phyloP scores from a whole-genome alignment of 495 filamentous ascomycete genomes.

The Pyrenula aspistea region DNA sequence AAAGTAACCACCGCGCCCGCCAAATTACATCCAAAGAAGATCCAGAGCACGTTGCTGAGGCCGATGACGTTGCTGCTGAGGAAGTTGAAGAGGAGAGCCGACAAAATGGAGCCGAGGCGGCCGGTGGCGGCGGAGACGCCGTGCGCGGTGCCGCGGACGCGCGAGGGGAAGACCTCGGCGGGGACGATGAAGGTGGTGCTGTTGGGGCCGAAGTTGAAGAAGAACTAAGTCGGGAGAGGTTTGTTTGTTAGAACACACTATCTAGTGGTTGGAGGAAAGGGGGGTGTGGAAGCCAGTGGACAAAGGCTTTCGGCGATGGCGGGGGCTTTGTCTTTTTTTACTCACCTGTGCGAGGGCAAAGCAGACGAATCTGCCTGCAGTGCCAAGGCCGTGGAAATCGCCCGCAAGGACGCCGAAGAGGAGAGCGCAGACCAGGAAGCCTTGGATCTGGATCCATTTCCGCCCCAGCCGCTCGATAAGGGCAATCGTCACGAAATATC shows the following conservation, averaged over 20 bases:
- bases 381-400: slow-evolving; percentile 12
- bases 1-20: slow-evolving; percentile 14
- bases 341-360: slow-evolving; percentile 19
- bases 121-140: slow-evolving; percentile 15
- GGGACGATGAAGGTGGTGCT: slow-evolving; percentile 19
- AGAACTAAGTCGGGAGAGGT: slow-evolving; percentile 13
- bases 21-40: slow-evolving; percentile 17
- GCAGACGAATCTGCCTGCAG: slow-evolving; percentile 16
- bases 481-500: slow-evolving; percentile 23
- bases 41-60: slow-evolving; percentile 13
- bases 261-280: too few species aligned
- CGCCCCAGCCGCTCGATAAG: slow-evolving; percentile 21
- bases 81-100: slow-evolving; percentile 16
- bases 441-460: slow-evolving; percentile 17
- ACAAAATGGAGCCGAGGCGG: slow-evolving; percentile 16
- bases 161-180: slow-evolving; percentile 16
- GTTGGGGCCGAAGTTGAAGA: slow-evolving; percentile 19
- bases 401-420: slow-evolving; percentile 24
- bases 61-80: slow-evolving; percentile 13
- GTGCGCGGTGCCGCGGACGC: slow-evolving; percentile 16
- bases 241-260: too few species aligned
- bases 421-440: slow-evolving; percentile 14
- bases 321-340: slow-evolving; percentile 1
- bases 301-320: not conserved
- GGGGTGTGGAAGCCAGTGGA: slow-evolving; percentile 14